These are phyloP conservation scores for Diospyros kaki DNA, from an alignment of 148 eudicot genomes.

Conservation along the genomic window DNA sequence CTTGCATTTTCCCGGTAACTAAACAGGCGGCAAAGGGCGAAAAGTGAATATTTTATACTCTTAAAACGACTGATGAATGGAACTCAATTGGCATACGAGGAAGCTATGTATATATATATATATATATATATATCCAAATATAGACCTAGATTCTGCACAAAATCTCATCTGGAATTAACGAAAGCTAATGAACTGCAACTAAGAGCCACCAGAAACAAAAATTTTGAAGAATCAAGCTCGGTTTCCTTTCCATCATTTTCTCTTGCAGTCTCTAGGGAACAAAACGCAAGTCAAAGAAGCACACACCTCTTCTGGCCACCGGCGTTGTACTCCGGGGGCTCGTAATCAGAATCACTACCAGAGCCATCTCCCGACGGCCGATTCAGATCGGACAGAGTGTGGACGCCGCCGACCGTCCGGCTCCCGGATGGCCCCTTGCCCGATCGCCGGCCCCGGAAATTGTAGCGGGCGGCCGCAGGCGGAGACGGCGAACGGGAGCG, in stretches of 20 bases:
- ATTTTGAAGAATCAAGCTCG: background rate
- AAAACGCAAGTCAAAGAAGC: background rate
- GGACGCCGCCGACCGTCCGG: slow-evolving; percentile 30
- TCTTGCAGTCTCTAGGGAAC: background rate
- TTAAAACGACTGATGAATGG: background rate
- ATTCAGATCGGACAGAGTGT: slow-evolving; percentile 57
- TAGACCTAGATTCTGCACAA: background rate
- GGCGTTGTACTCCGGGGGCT: slow-evolving; percentile 51
- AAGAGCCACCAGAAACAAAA: too few species aligned
- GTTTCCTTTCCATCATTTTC: background rate
- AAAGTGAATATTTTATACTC: background rate
- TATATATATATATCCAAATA: background rate
- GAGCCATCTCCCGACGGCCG: slow-evolving; percentile 29
- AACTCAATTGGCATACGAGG: background rate
- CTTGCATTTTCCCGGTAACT: too few species aligned
- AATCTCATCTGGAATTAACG: background rate
- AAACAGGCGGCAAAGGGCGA: too few species aligned
- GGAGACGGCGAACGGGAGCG: slow-evolving; percentile 54
- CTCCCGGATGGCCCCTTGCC: slow-evolving; percentile 20
- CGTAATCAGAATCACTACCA: slow-evolving; percentile 47
- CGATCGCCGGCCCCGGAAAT: slow-evolving; percentile 36
- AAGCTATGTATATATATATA: background rate
- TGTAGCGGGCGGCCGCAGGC: slow-evolving; percentile 30
- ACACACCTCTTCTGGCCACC: slow-evolving; percentile 70
- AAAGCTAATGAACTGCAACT: too few species aligned